Conservation (phyloP, 148 eudicot species). For the Persicaria tinctoria region DNA sequence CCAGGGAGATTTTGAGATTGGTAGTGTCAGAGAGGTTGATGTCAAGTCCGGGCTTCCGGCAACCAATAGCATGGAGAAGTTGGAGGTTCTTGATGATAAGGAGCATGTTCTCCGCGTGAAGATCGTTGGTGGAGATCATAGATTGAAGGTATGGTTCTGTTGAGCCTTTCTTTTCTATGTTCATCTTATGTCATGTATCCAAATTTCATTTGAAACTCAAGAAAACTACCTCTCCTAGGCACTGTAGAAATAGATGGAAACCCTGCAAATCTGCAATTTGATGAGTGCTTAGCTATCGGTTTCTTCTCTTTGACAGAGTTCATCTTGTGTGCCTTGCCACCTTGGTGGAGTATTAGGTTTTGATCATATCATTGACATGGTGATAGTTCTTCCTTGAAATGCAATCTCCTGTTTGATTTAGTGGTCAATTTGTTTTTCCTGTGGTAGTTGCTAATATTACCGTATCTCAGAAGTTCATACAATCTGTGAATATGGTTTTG, state of each 20-base stretch:
- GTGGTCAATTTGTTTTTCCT: neutral
- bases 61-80: conserved; percentile 59
- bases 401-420: neutral
- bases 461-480: too few species aligned
- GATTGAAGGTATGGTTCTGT: conserved; percentile 39
- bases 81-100: conserved; percentile 58
- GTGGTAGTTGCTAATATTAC: neutral
- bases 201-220: neutral
- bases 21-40: conserved; percentile 66
- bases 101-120: conserved; percentile 59
- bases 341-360: neutral
- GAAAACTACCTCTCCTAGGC: neutral
- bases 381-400: too few species aligned
- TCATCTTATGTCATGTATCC: neutral
- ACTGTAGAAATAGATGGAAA: neutral
- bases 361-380: neutral
- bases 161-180: neutral
- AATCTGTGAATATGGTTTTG: too few species aligned
- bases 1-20: conserved; percentile 52
- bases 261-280: neutral
- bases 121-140: conserved; percentile 66
- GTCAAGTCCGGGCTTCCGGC: conserved; percentile 76
- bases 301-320: neutral
- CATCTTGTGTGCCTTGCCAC: neutral
- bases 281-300: neutral